Percentiles rank a stretch among this genome's conserved stretches.
Conservation (phyloP, 176 grass and related monocot genomes). For the Eleusine indica region DNA sequence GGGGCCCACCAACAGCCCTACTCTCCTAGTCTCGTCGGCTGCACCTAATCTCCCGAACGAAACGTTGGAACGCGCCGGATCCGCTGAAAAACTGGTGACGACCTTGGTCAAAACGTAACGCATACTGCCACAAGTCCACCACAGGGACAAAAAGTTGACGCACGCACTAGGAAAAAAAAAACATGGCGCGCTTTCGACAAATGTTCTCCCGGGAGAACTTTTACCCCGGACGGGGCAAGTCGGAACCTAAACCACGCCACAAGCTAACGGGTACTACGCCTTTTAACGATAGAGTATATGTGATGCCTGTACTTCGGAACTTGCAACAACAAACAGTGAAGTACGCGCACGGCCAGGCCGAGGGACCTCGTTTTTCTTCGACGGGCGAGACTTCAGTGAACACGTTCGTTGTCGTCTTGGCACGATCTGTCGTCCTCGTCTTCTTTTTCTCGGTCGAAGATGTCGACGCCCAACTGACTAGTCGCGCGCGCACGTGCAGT, state of each 20-base stretch:
- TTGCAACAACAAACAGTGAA: not conserved
- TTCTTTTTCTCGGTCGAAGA: not conserved
- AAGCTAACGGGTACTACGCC: not conserved
- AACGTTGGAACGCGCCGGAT: not conserved
- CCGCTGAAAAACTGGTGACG: not conserved
- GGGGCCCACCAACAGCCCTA: not conserved
- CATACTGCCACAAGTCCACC: not conserved
- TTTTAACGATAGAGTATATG: not conserved
- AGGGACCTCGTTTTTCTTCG: not conserved
- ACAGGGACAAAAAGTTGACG: not conserved
- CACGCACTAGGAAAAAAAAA: not conserved
- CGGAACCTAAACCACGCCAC: conserved; percentile 39
- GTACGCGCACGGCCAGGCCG: not conserved
- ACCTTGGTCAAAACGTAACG: not conserved
- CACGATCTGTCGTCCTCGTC: not conserved
- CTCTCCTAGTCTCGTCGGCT: not conserved
- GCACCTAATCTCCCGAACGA: conserved; percentile 24
- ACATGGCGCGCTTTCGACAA: not conserved
- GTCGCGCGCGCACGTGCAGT: not conserved
- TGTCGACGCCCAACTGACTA: not conserved
- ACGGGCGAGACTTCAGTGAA: not conserved
- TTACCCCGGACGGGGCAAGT: not conserved
- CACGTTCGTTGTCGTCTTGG: not conserved
- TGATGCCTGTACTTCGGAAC: no score
- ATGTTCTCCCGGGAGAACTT: not conserved